Base-by-base conservation (phyloP, 805 yeast genomes). In the Gaillardinia entomophila region DNA sequence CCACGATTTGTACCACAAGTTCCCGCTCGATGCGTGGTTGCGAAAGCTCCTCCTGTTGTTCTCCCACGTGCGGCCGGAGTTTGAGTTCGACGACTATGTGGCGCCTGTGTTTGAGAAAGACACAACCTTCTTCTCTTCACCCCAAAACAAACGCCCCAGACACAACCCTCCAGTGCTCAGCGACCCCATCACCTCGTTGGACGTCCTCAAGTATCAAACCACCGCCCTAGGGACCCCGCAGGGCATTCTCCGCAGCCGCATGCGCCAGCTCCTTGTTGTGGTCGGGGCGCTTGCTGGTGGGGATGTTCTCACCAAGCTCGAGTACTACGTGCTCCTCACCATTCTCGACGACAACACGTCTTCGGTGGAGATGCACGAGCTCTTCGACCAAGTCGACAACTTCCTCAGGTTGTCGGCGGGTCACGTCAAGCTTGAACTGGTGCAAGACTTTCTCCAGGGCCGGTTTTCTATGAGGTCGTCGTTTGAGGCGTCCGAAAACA, bases 1-100 rank as follows among this genome's bases (percentile, higher is more conserved):
- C 7, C 50, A 51, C 2, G 62, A 55, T 20, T 44, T 60, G 26
- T 46, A 37, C 28, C 25, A 30, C 2, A 52, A 51, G 28, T 61
- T 61, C 34, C 68, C 68, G 13, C 35, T 43, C 22, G 68, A 61
- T 33, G 50, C 45, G 12, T 41, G 49, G 16, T 41, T 61, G 24
- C 48, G 40, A 25, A 37, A 40, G 10, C 36, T 60, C 13, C 27
- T 60, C 14, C 39, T 43, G 1, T 35, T 52, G 6, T 43, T 56
- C 36, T 45, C 42, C 30, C 35, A 42, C 16, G 11, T 46, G 14
- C 42, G 43, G 7, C 61, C 59, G 46, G 14, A 38, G 50, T 26
- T 38, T 6, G 49, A 48, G 30, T 36, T 43, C 28, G 40, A 38
- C 8, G 15, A 25, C 6, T 36, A 34, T 29, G 19, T 14, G 12